phyloP scores from a whole-genome alignment of 805 yeast genomes.

The Yarrowia osloensis region DNA sequence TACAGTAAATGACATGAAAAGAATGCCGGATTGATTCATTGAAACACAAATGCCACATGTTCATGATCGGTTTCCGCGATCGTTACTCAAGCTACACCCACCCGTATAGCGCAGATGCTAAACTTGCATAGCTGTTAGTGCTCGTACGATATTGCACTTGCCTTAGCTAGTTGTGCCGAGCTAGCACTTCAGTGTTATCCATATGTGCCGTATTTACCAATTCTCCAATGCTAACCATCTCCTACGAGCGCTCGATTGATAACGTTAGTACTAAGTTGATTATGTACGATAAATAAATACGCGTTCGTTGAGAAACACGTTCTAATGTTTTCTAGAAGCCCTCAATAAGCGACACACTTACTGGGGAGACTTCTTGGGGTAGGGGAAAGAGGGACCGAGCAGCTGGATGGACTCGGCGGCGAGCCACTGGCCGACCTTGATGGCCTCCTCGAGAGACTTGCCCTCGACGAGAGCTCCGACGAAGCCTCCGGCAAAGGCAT shows the following conservation, averaged over 20 bases:
- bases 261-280: constrained; percentile 30
- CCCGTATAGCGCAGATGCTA: too few relatives aligned
- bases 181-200: too few relatives aligned
- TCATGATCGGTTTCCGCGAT: too few relatives aligned
- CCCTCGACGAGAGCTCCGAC: constrained; percentile 83
- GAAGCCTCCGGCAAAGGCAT: constrained; percentile 97
- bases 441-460: constrained; percentile 56
- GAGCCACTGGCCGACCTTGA: constrained; percentile 94
- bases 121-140: too few relatives aligned
- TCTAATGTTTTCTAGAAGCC: background rate
- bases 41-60: too few relatives aligned
- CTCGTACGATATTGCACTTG: too few relatives aligned
- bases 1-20: too few relatives aligned
- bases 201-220: too few relatives aligned
- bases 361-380: constrained; percentile 53
- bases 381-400: constrained; percentile 92
- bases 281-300: constrained; percentile 30
- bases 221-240: too few relatives aligned
- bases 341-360: background rate
- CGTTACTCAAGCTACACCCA: too few relatives aligned
- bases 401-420: constrained; percentile 90
- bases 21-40: too few relatives aligned
- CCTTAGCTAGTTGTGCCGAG: too few relatives aligned
- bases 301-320: constrained; percentile 30
- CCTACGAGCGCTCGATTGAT: background rate